These are phyloP conservation scores for Apiospora phragmitis DNA, from an alignment of 2,329 filamentous ascomycete genomes.

Conservation along the genomic window DNA sequence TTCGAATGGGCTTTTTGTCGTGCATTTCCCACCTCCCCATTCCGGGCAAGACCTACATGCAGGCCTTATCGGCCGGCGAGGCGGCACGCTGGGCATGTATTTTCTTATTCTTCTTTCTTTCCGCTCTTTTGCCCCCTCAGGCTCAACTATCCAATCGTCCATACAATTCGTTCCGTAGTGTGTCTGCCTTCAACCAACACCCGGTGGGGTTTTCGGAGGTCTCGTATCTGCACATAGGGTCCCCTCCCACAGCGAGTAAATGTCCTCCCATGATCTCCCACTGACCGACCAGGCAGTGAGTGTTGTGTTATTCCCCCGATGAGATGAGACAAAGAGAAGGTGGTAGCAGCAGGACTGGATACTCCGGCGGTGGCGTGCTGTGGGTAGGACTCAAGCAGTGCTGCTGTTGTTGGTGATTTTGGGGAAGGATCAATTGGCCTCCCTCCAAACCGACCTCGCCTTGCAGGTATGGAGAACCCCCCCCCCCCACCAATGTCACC, in stretches of 20 bases:
- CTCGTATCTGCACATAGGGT: slow-evolving; percentile 5
- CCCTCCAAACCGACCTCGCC: too few species aligned
- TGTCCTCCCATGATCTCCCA: too few species aligned
- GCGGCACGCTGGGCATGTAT: not conserved
- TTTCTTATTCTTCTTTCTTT: not conserved
- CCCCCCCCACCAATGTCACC: not conserved
- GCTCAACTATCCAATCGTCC: not conserved
- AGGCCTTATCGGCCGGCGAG: not conserved
- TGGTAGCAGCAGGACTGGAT: not conserved
- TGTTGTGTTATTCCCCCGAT: not conserved
- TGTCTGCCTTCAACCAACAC: not conserved
- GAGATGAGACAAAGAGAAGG: not conserved
- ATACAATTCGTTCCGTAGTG: not conserved
- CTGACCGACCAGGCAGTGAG: not conserved
- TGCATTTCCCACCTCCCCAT: not conserved
- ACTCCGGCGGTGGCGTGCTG: not conserved
- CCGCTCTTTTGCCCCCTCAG: not conserved
- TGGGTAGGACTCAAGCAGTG: not conserved
- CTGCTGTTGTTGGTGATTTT: not conserved
- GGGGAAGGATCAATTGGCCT: not conserved
- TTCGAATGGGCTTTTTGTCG: not conserved
- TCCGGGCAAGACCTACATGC: not conserved
- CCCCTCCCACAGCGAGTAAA: too few species aligned
- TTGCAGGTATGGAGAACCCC: not conserved
- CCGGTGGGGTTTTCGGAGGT: not conserved